Percentiles rank a stretch among this genome's conserved stretches.
Evolutionary conservation across 331 rosid species (phyloP).

Genomic region (Pyracantha coccinea): DNA sequence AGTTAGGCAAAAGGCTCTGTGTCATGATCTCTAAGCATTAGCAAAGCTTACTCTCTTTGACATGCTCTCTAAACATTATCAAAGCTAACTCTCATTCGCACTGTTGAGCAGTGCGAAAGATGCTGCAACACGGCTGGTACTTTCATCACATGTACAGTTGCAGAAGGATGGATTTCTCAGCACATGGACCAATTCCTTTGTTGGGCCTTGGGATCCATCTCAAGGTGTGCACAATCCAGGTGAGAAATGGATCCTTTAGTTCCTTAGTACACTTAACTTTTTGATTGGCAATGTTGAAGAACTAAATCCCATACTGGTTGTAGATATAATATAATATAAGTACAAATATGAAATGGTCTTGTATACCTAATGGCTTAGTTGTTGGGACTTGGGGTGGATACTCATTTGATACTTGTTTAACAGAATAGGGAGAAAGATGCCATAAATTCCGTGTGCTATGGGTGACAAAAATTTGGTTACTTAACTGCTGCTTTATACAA

Average conservation of each 20-base stretch:
- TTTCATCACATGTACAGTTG: slow-evolving; percentile 81
- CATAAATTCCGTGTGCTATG: not conserved
- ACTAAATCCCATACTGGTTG: not conserved
- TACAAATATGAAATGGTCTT: not conserved
- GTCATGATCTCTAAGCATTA: slow-evolving; percentile 8
- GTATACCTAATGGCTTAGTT: not conserved
- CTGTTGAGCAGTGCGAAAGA: slow-evolving; percentile 53
- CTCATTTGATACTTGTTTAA: not conserved
- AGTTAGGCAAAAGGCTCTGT: not conserved
- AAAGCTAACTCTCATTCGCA: slow-evolving; percentile 4
- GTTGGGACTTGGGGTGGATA: not conserved
- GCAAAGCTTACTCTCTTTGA: slow-evolving; percentile 6
- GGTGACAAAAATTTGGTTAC: slow-evolving; percentile 3
- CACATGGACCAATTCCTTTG: slow-evolving; percentile 95
- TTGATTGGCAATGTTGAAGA: not conserved
- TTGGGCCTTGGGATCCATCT: slow-evolving; percentile 99
- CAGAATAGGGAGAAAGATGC: not conserved
- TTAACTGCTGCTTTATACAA: slow-evolving; percentile 19
- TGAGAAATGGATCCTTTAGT: slow-evolving; percentile 27
- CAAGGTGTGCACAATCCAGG: slow-evolving; percentile 99
- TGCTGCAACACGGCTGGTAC: slow-evolving; percentile 76
- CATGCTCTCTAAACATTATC: slow-evolving; percentile 7
- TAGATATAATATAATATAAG: not conserved
- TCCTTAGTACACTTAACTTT: not conserved
- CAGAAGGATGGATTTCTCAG: slow-evolving; percentile 88